phyloP scores from a whole-genome alignment of 1,284 basidiomycete species.

The Blastosporella zonata region DNA sequence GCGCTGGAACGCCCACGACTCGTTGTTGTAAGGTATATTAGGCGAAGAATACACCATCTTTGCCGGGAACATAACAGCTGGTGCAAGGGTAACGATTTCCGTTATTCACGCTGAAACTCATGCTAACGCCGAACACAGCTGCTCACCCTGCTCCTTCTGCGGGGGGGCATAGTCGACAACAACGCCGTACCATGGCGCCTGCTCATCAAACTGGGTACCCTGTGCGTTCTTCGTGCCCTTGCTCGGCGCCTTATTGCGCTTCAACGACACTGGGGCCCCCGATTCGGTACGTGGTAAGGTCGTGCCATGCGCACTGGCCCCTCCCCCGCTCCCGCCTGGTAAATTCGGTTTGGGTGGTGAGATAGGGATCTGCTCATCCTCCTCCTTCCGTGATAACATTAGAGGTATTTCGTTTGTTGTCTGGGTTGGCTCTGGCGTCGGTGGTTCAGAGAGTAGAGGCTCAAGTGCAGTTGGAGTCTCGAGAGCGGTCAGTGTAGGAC shows the following conservation, averaged over 20 bases:
- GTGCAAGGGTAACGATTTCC: neutral
- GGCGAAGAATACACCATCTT: slow-evolving; percentile 15
- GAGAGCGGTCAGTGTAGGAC: slow-evolving; percentile 7
- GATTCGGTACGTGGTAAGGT: slow-evolving; percentile 11
- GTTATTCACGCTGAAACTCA: slow-evolving; percentile 4
- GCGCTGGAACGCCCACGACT: slow-evolving; percentile 87
- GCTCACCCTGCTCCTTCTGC: slow-evolving; percentile 17
- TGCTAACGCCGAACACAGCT: neutral
- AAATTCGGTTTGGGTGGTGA: neutral
- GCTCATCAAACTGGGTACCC: slow-evolving; percentile 1
- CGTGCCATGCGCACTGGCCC: neutral
- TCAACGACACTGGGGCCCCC: slow-evolving; percentile 8
- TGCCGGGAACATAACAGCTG: slow-evolving; percentile 17
- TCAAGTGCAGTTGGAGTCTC: slow-evolving; percentile 11
- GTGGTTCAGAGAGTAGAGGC: slow-evolving; percentile 2
- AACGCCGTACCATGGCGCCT: slow-evolving; percentile 15
- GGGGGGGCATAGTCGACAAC: slow-evolving; percentile 15
- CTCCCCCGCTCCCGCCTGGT: neutral
- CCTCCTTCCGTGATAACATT: neutral
- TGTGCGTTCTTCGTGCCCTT: slow-evolving; percentile 1
- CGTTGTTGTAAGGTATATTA: slow-evolving; percentile 14
- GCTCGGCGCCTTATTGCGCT: slow-evolving; percentile 2
- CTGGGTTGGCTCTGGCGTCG: slow-evolving; percentile 1
- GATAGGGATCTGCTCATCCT: neutral
- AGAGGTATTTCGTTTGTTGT: slow-evolving; percentile 3